Evolutionary conservation across 1,139 yeast genomes (phyloP), one percentile per base, ranked within the genome.

Genomic region (Pichia cactophila): DNA sequence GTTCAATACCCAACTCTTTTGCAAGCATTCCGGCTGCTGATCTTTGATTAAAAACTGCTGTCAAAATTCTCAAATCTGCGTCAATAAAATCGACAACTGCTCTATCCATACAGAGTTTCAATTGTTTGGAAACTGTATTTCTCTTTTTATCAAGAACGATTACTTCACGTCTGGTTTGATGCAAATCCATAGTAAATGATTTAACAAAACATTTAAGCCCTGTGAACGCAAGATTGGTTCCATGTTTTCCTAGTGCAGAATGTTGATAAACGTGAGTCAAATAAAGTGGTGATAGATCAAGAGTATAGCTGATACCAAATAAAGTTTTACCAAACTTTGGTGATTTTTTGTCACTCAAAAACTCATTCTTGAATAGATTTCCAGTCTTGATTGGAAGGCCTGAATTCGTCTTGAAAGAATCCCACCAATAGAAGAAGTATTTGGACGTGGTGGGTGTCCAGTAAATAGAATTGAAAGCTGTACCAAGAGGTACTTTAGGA

Each of bases 391-490:
- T 75, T 0, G 97, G 96, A 37, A 87, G 69, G 5, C 95, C 82
- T 33, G 84, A 69, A 33, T 78, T 76, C 43, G 86, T 80, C 28
- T 83, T 80, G 60, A 92, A 80, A 48, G 83, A 74, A 45, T 73
- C 68, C 96, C 96, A 89, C 97, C 97, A 92, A 40, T 69, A 67
- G 59, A 78, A 80, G 69, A 90, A 90, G 58, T 85, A 85, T 12
- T 69, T 67, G 55, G 88, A 71, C 0, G 84, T 74, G 39, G 73
- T 67, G 0, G 97, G 96, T 0, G 95, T 75, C 41, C 90, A 67
- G 63, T 89, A 94, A 16, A 83, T 77, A 1, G 89, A 75, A 65
- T 89, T 90, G 58, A 78, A 80, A 2, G 85, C 54, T 7, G 48
- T 29, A 0, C 53, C 56, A 12, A 45, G 43, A 2, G 56, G 43